Evolutionary conservation across 495 filamentous ascomycete species (phyloP).

Genomic region (Hypoxylon cercidicola): DNA sequence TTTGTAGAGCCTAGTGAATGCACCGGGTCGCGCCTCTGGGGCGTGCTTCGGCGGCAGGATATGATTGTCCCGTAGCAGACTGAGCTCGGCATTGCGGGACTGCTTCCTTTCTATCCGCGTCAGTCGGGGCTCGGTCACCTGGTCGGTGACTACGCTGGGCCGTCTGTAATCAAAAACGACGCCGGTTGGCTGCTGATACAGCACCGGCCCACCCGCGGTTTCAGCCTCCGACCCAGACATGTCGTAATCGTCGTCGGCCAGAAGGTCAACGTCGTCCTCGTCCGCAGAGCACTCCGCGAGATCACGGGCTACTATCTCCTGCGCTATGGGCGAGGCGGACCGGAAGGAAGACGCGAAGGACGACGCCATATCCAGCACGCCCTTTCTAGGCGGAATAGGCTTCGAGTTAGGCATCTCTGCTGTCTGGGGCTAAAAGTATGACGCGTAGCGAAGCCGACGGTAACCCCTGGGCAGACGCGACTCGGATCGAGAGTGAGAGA

Average conservation of each 20-base stretch:
- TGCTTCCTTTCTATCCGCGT: slow-evolving; percentile 70
- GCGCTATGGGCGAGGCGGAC: slow-evolving; percentile 72
- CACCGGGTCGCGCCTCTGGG: slow-evolving; percentile 17
- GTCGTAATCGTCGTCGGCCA: slow-evolving; percentile 57
- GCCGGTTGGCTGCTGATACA: slow-evolving; percentile 74
- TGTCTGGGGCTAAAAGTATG: background rate
- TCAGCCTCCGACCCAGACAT: slow-evolving; percentile 51
- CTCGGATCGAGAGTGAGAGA: too few relatives aligned
- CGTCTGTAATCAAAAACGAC: slow-evolving; percentile 69
- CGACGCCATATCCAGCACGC: slow-evolving; percentile 35
- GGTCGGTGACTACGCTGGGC: slow-evolving; percentile 52
- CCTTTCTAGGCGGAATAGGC: slow-evolving; percentile 32
- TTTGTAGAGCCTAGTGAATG: slow-evolving; percentile 50
- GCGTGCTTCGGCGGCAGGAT: slow-evolving; percentile 73
- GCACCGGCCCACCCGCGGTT: slow-evolving; percentile 66
- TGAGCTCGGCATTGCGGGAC: slow-evolving; percentile 76
- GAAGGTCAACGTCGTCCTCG: slow-evolving; percentile 49
- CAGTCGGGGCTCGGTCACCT: slow-evolving; percentile 61
- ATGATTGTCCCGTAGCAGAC: slow-evolving; percentile 80
- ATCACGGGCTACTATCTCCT: slow-evolving; percentile 76
- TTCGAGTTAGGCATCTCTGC: slow-evolving; percentile 35
- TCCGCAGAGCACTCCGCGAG: slow-evolving; percentile 67
- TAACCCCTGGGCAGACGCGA: too few relatives aligned
- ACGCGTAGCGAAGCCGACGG: too few relatives aligned
- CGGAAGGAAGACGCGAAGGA: slow-evolving; percentile 62